Evolutionary conservation across 371 early-diverging fungal species (phyloP), one percentile per base, ranked within the genome.

Genomic region (Mortierella sp.): DNA sequence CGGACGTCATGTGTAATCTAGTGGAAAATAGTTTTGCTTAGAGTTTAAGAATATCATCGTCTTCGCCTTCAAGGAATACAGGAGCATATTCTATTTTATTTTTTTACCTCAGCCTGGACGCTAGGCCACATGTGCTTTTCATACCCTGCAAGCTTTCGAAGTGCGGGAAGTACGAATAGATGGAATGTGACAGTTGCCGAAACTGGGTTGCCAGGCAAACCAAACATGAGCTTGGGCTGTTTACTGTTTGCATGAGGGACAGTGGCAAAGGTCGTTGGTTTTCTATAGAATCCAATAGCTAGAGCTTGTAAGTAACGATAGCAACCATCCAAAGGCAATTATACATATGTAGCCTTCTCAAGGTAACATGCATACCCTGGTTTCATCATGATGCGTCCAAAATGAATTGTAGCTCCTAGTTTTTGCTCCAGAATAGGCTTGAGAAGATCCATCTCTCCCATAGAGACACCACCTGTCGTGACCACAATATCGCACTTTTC

Each of bases 241-340:
- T 73, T 73, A 6, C 79, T 71, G 3, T 62, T 72, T 24, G 75
- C 63, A 62, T 62, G 59, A 5, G 90, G 84, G 20, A 94, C 70
- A 1, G 94, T 93, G 4, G 96, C 97, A 87, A 97, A 97, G 10
- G 97, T 97, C 0, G 96, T 95, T 11, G 98, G 98, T 86, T 97
- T 97, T 28, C 93, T 93, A 71, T 22, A 16, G 35, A 51, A 26
- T 28, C 10, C 28, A 55, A 28, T 55, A 28, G 18, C 8, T 3
- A 26, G 55, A 28, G 28, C n/a, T 51, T 14, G 3, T 51, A 18
- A 51, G 51, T 51, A 16, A 43, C n/a, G 51, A 5, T 35, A 0
- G n/a, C 18, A 18, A 51, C 9, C 43, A 35, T 35, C 35, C 35
- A 35, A 35, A 1, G 35, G 35, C 35, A 35, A 8, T 35, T 35